Base-by-base conservation (phyloP, 495 filamentous ascomycete genomes). In the Aspergillus cavernicola region DNA sequence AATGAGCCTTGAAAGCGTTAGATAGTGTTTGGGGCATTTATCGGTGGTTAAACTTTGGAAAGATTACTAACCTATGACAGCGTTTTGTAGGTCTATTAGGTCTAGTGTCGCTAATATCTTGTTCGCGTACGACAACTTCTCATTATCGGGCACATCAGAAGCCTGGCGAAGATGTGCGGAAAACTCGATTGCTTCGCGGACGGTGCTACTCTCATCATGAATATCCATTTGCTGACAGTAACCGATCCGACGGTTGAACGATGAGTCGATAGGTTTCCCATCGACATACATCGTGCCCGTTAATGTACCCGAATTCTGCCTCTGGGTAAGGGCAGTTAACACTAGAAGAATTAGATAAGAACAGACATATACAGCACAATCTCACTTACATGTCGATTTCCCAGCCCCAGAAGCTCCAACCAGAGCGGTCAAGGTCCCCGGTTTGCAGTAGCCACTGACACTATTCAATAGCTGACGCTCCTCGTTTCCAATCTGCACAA, bases 161-260 rank as follows among this genome's bases (percentile, higher is more conserved):
- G 85, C 83, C 62, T 96, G 92, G 32, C 91, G 81, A 6, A 96
- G 75, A 38, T 88, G 76, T 26, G 92, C 91, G 13, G 87, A 92
- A 59, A 96, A 96, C 47, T 87, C 81, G 10, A 96, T 80, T 2
- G 91, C 91, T 67, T 95, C 91, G 12, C 89, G 83, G 23, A 96
- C 85, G 4, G 88, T 95, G 42, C 85, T 80, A 0, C 85, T 85
- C 10, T 84, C 76, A 48, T 92, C 88, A 61, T 95, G 92, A n/a
- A 93, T 79, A 60, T 96, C 92, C 58, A 89, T 81, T 57, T 96
- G 91, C 60, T 96, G 86, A 18, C 86, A 90, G 61, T 92, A 96
- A 8, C 81, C 82, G 0, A 89, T 92, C 11, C 85, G 83, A 28
- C 89, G 80, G 64, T 95, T 90, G 69, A 92, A 93, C 22, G 83